A percentile compares a stretch with the other conserved stretches of the same genome.
These are phyloP conservation scores for Przewalskia tangutica DNA, from an alignment of 257 asterid species.

Conservation along the genomic window DNA sequence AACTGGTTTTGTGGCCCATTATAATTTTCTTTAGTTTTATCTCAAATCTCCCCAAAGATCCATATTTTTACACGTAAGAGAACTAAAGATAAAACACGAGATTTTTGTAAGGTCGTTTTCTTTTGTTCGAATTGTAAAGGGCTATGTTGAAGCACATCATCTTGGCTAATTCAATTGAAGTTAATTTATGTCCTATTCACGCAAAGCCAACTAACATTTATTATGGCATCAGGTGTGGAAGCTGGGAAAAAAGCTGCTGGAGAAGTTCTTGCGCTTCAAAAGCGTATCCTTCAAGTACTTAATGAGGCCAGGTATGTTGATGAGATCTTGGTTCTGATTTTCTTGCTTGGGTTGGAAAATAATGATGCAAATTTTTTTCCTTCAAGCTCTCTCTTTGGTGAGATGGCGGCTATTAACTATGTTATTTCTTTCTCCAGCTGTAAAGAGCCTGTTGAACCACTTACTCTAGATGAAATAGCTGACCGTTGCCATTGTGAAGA, in stretches of 20 bases:
- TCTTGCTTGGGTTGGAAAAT: background rate
- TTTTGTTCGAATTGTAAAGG: background rate
- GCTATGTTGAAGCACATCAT: background rate
- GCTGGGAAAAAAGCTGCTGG: slow-evolving; percentile 99
- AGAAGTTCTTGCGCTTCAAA: slow-evolving; percentile 95
- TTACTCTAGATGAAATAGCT: slow-evolving; percentile 82
- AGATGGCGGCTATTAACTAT: background rate
- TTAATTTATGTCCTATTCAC: background rate
- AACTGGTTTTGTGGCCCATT: background rate
- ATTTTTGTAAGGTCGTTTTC: background rate
- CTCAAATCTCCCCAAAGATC: background rate
- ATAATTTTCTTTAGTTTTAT: background rate
- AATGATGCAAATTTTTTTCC: background rate
- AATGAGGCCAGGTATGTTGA: slow-evolving; percentile 77
- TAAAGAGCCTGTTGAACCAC: slow-evolving; percentile 84
- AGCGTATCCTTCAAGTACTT: slow-evolving; percentile 88
- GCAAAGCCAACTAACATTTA: background rate
- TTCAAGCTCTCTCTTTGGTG: background rate
- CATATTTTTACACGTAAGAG: background rate
- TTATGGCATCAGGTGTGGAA: slow-evolving; percentile 68
- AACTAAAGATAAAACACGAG: background rate
- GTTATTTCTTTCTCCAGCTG: slow-evolving; percentile 40
- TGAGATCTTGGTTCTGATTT: background rate
- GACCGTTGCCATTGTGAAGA: slow-evolving; percentile 71
- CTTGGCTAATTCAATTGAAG: background rate